A percentile compares a stretch with the other conserved stretches of the same genome.
Conservation (phyloP, 2,329 filamentous ascomycete species). For the Aureobasidium sp. region DNA sequence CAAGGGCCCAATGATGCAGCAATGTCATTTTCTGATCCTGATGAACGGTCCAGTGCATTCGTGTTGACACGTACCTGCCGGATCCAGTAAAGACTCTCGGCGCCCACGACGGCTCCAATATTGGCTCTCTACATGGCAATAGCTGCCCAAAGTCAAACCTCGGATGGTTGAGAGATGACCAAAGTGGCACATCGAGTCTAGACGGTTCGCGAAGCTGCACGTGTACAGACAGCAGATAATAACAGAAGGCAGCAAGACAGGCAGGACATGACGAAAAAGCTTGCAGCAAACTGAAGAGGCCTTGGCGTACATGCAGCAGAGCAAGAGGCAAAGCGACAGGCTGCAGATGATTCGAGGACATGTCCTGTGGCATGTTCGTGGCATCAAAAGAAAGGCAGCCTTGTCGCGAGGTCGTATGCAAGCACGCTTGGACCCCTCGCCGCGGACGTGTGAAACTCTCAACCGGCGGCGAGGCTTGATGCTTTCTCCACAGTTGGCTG, state of each 20-base stretch:
- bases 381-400: background rate
- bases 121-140: background rate
- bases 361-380: slow-evolving; percentile 3
- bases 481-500: slow-evolving; percentile 11
- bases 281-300: background rate
- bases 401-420: background rate
- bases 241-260: background rate
- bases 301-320: background rate
- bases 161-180: background rate
- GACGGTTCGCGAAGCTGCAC: slow-evolving; percentile 6
- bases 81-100: background rate
- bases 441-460: slow-evolving; percentile 3
- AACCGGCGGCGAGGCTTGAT: slow-evolving; percentile 10
- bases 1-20: background rate
- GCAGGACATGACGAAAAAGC: background rate
- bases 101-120: background rate
- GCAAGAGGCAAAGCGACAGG: background rate
- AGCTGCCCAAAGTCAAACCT: background rate
- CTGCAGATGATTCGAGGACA: background rate
- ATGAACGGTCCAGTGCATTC: background rate
- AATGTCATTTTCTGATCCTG: background rate
- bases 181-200: background rate
- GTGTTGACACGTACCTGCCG: background rate
- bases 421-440: slow-evolving; percentile 1
- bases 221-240: slow-evolving; percentile 4